A percentile compares a stretch with the other conserved stretches of the same genome.
phyloP scores from a whole-genome alignment of 768 basidiomycete genomes.

The Plicaturopsis crispa region DNA sequence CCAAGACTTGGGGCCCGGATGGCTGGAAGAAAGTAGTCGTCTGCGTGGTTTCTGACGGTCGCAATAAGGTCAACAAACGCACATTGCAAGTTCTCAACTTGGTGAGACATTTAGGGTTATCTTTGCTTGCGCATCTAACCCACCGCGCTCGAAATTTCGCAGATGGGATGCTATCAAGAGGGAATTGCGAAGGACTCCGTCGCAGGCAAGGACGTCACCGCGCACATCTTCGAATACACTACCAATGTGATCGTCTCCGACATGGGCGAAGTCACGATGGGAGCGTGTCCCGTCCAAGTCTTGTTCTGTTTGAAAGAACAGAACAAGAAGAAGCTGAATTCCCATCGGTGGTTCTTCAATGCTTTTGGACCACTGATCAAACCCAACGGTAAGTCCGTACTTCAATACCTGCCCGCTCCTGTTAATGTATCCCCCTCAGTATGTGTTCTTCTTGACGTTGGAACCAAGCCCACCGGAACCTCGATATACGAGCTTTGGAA shows the following conservation, averaged over 20 bases:
- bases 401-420: slow-evolving; percentile 4
- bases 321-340: slow-evolving; percentile 96
- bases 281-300: slow-evolving; percentile 77
- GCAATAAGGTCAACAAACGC: slow-evolving; percentile 81
- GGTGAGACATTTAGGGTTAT: too few species aligned
- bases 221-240: slow-evolving; percentile 92
- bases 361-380: slow-evolving; percentile 84
- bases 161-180: slow-evolving; percentile 88
- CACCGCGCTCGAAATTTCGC: slow-evolving; percentile 1
- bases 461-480: slow-evolving; percentile 90
- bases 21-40: slow-evolving; percentile 91
- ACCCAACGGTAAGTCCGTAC: slow-evolving; percentile 54
- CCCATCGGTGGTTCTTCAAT: slow-evolving; percentile 97
- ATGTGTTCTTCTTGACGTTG: slow-evolving; percentile 89
- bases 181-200: slow-evolving; percentile 87
- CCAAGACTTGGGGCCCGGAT: slow-evolving; percentile 80
- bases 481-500: slow-evolving; percentile 98
- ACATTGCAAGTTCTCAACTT: slow-evolving; percentile 85
- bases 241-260: slow-evolving; percentile 73
- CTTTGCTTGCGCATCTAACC: too few species aligned
- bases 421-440: slow-evolving; percentile 33
- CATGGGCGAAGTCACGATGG: slow-evolving; percentile 68
- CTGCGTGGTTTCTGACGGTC: slow-evolving; percentile 81
- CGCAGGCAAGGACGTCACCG: slow-evolving; percentile 84
- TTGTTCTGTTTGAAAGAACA: slow-evolving; percentile 92